These are phyloP conservation scores for Fraxinus anomala DNA, from an alignment of 257 asterid species.

Conservation along the genomic window DNA sequence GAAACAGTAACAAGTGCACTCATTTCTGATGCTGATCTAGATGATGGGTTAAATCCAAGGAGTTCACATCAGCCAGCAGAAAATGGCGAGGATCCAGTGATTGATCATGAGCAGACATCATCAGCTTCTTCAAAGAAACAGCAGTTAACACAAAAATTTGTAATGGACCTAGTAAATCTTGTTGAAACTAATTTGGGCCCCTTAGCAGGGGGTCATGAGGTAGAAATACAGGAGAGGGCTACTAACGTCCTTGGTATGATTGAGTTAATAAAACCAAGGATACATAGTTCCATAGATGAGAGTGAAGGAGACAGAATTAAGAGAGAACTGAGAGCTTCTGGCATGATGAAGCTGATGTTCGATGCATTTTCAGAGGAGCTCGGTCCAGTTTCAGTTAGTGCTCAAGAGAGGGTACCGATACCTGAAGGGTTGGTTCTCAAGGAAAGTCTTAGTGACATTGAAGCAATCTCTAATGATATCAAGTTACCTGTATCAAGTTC, in stretches of 20 bases:
- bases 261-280: conserved; percentile 53
- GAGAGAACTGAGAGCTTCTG: conserved; percentile 43
- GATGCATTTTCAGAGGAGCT: conserved; percentile 78
- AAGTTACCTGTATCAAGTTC: conserved; percentile 53
- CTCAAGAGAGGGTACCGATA: conserved; percentile 75
- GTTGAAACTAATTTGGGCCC: conserved; percentile 68
- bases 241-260: conserved; percentile 75
- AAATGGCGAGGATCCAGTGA: conserved; percentile 33
- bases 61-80: conserved; percentile 23
- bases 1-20: conserved; percentile 35
- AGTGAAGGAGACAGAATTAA: conserved; percentile 40
- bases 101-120: conserved; percentile 34
- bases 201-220: conserved; percentile 70
- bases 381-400: conserved; percentile 76
- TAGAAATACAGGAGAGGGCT: conserved; percentile 86
- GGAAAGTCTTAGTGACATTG: conserved; percentile 74
- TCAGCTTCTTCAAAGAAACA: conserved; percentile 34
- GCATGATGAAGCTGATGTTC: conserved; percentile 47
- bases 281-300: conserved; percentile 39
- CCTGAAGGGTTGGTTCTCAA: conserved; percentile 76
- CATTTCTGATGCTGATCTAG: conserved; percentile 46
- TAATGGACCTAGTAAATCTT: conserved; percentile 57
- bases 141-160: conserved; percentile 49
- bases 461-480: conserved; percentile 62
- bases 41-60: conserved; percentile 38